These are phyloP conservation scores for Lanmaoa rubissima DNA, from an alignment of 768 basidiomycete species.

Conservation along the genomic window DNA sequence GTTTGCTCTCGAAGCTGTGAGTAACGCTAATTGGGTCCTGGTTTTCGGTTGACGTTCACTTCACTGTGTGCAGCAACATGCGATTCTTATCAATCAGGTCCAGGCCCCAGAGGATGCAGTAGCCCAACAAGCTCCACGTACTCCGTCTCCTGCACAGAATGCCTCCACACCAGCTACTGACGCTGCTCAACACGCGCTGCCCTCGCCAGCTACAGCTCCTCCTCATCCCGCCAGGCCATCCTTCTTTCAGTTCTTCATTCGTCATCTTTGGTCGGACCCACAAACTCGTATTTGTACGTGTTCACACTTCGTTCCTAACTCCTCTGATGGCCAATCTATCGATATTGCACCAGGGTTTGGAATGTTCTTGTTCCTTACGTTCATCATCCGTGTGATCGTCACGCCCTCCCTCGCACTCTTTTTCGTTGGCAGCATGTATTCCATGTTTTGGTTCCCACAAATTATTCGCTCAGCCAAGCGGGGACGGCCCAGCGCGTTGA, in stretches of 20 bases:
- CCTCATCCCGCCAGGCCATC: conserved; percentile 16
- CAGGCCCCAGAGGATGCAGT: conserved; percentile 71
- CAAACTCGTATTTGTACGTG: conserved; percentile 69
- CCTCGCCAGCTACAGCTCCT: conserved; percentile 22
- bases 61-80: conserved; percentile 63
- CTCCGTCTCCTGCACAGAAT: conserved; percentile 7
- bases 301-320: not conserved
- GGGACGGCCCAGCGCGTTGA: conserved; percentile 67
- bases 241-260: conserved; percentile 51
- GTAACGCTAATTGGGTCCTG: conserved; percentile 22
- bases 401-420: conserved; percentile 63
- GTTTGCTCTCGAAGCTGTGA: conserved; percentile 80
- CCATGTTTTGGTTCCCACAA: conserved; percentile 82
- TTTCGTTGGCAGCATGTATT: conserved; percentile 68
- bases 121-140: conserved; percentile 27
- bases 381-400: conserved; percentile 73
- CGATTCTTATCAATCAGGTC: conserved; percentile 74
- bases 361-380: conserved; percentile 64
- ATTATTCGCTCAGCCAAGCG: conserved; percentile 74
- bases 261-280: conserved; percentile 64
- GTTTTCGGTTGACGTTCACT: not conserved
- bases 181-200: conserved; percentile 14
- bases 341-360: conserved; percentile 51
- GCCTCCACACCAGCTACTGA: conserved; percentile 1
- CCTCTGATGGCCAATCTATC: conserved; percentile 1